A percentile compares a stretch with the other conserved stretches of the same genome.
Evolutionary conservation across 2,329 filamentous ascomycete species (phyloP).

Genomic region (Pseudogymnoascus sp.): DNA sequence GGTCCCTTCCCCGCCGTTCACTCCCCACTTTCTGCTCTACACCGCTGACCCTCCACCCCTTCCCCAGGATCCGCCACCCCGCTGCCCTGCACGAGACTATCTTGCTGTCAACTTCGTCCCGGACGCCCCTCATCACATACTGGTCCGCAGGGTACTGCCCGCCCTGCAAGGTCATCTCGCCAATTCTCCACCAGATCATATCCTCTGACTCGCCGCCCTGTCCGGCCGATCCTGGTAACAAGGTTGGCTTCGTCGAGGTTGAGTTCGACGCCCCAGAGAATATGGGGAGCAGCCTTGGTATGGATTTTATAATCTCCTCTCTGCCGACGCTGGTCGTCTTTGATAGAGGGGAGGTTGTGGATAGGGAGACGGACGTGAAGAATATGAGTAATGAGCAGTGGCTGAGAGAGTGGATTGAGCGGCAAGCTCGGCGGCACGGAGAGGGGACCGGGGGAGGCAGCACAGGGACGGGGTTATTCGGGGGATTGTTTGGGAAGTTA

Average conservation of each 20-base stretch:
- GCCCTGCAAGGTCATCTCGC: constrained; percentile 46
- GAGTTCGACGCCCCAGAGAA: constrained; percentile 55
- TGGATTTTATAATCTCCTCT: constrained; percentile 52
- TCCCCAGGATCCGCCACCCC: constrained; percentile 45
- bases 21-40: constrained; percentile 14
- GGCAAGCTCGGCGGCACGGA: constrained; percentile 44
- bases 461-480: constrained; percentile 35
- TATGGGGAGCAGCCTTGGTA: constrained; percentile 43
- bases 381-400: constrained; percentile 45
- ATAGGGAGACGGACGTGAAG: constrained; percentile 44
- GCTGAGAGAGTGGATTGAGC: constrained; percentile 48
- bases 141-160: constrained; percentile 56
- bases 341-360: constrained; percentile 48
- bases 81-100: constrained; percentile 51
- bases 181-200: constrained; percentile 44
- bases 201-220: constrained; percentile 25
- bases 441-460: constrained; percentile 40
- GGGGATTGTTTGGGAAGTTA: constrained; percentile 31
- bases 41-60: constrained; percentile 12
- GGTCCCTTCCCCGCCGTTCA: constrained; percentile 3
- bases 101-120: constrained; percentile 47
- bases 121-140: constrained; percentile 51
- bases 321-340: constrained; percentile 55
- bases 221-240: constrained; percentile 26
- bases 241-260: constrained; percentile 46